Evolutionary conservation across 1,284 basidiomycete genomes (phyloP).

Genomic region (Cystobasidium sp.): DNA sequence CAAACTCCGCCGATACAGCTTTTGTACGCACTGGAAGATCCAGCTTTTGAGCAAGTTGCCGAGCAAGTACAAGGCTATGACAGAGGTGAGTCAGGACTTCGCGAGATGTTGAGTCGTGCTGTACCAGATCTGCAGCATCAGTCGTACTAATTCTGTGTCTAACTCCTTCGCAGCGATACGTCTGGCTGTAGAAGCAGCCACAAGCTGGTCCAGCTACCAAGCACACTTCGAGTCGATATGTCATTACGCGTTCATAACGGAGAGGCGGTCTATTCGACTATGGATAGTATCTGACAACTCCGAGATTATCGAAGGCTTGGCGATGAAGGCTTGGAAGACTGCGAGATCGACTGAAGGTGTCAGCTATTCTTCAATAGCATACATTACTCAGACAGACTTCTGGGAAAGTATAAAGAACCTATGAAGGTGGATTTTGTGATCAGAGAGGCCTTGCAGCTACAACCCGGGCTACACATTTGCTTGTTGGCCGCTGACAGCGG

Average conservation of each 20-base stretch:
- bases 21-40: slow-evolving; percentile 8
- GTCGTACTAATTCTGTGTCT: background rate
- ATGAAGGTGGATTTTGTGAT: no score
- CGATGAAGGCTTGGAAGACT: background rate
- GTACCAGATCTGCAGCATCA: background rate
- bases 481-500: no score
- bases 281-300: background rate
- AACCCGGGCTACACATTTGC: no score
- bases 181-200: background rate
- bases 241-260: slow-evolving; percentile 15
- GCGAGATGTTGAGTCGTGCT: background rate
- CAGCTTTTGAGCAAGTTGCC: slow-evolving; percentile 10
- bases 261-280: background rate
- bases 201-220: background rate
- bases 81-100: background rate
- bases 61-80: slow-evolving; percentile 6
- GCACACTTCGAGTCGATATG: slow-evolving; percentile 1
- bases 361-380: background rate
- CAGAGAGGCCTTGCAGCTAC: no score
- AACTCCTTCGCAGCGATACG: slow-evolving; percentile 5
- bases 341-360: background rate
- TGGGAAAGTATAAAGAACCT: background rate
- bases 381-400: slow-evolving; percentile 12
- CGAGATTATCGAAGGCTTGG: background rate
- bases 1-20: slow-evolving; percentile 12